A percentile compares a stretch with the other conserved stretches of the same genome.
Conservation (phyloP, 305 asterid species). For the Solanum hybrid region DNA sequence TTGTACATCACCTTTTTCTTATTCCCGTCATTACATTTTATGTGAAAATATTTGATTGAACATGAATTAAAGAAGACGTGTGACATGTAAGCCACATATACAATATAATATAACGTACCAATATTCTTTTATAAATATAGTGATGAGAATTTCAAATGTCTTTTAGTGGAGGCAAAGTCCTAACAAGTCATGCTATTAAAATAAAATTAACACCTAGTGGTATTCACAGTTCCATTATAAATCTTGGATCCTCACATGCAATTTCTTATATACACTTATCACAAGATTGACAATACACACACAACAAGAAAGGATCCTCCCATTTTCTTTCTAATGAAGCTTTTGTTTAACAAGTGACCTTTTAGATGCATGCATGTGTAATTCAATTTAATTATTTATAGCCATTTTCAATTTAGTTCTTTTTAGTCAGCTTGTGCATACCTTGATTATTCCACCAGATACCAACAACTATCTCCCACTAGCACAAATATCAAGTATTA, state of each 20-base stretch:
- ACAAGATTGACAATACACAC: neutral
- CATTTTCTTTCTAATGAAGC: neutral
- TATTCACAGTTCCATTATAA: neutral
- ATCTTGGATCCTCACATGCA: neutral
- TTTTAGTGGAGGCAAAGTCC: neutral
- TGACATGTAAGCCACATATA: neutral
- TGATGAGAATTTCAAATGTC: neutral
- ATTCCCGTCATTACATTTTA: neutral
- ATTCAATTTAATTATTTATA: neutral
- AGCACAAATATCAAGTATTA: neutral
- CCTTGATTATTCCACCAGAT: neutral
- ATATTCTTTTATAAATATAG: neutral
- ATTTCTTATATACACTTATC: neutral
- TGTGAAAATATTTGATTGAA: neutral
- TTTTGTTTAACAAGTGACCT: neutral
- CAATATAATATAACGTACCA: neutral
- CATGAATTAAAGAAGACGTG: neutral
- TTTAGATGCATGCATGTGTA: neutral
- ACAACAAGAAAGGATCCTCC: neutral
- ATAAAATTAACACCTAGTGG: neutral
- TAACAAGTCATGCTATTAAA: neutral
- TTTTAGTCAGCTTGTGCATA: neutral
- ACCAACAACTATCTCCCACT: neutral
- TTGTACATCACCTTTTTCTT: neutral
- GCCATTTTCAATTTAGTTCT: neutral